Evolutionary conservation across 2,329 filamentous ascomycete genomes (phyloP).

Genomic region (Allantophomopsis cytisporea): DNA sequence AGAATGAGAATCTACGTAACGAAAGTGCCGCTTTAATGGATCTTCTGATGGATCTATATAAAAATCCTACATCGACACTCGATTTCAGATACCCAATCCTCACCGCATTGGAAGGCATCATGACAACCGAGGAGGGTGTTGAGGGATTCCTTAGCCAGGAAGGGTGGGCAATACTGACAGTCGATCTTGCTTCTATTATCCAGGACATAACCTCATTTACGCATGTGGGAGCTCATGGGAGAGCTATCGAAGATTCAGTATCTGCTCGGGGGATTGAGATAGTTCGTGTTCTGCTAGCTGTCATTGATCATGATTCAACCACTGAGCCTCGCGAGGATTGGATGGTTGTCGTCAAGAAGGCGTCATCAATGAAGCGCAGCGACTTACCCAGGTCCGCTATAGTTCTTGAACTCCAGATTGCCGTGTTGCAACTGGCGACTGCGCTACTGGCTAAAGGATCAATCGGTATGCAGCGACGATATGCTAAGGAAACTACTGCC

Average conservation of each 20-base stretch:
- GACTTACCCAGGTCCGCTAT: constrained; percentile 6
- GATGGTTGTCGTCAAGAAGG: constrained; percentile 38
- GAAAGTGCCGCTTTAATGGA: constrained; percentile 40
- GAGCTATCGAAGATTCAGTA: constrained; percentile 15
- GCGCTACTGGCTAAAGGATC: constrained; percentile 32
- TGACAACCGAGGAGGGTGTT: constrained; percentile 24
- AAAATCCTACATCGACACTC: constrained; percentile 16
- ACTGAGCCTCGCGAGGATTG: constrained; percentile 33
- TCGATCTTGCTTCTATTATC: constrained; percentile 33
- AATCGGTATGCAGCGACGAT: constrained; percentile 32
- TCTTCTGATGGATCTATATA: constrained; percentile 50
- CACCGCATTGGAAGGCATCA: constrained; percentile 43
- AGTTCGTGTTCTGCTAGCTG: constrained; percentile 36
- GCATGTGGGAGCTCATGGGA: neutral
- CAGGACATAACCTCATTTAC: constrained; percentile 14
- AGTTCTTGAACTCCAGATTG: constrained; percentile 32
- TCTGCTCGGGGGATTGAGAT: constrained; percentile 38
- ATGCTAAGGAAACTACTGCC: constrained; percentile 34
- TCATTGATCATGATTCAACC: constrained; percentile 32
- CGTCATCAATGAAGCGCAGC: constrained; percentile 23
- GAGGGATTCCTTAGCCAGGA: constrained; percentile 30
- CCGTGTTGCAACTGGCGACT: constrained; percentile 40
- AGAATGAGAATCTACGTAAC: constrained; percentile 40
- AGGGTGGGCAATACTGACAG: constrained; percentile 38
- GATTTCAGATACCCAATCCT: constrained; percentile 45